These are phyloP conservation scores for Kodamaea leandrae DNA, from an alignment of 805 yeast species.

Conservation along the genomic window DNA sequence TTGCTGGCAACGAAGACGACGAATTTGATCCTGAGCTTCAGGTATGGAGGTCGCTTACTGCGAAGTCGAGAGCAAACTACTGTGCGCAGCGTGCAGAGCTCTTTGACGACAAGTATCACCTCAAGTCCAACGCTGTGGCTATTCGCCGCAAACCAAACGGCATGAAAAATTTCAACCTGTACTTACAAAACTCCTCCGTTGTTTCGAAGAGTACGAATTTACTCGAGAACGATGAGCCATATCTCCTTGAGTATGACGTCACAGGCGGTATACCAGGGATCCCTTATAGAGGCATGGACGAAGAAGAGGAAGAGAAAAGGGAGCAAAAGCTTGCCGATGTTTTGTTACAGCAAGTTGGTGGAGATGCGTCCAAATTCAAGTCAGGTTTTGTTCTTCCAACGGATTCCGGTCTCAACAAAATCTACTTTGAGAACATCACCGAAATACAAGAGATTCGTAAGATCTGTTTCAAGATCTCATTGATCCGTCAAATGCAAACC, in stretches of 20 bases:
- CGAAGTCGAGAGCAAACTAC: constrained; percentile 73
- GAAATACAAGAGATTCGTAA: constrained; percentile 87
- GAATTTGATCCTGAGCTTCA: constrained; percentile 71
- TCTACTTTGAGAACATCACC: constrained; percentile 62
- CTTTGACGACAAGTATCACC: constrained; percentile 53
- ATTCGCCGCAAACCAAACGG: constrained; percentile 59
- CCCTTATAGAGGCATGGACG: constrained; percentile 49
- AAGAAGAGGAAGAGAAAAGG: constrained; percentile 36
- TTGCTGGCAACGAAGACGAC: constrained; percentile 32
- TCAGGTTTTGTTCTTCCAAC: constrained; percentile 34
- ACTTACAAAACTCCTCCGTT: constrained; percentile 38
- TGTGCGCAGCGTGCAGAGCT: constrained; percentile 65
- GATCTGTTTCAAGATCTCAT: constrained; percentile 81
- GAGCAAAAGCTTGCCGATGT: constrained; percentile 38
- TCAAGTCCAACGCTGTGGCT: constrained; percentile 71
- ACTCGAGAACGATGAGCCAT: constrained; percentile 58
- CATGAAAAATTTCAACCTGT: constrained; percentile 61
- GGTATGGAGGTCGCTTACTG: constrained; percentile 81
- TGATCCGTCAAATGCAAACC: constrained; percentile 88
- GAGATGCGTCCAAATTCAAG: constrained; percentile 22
- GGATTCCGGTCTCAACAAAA: constrained; percentile 57
- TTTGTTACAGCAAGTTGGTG: constrained; percentile 26
- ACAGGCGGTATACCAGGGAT: constrained; percentile 76
- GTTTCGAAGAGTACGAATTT: constrained; percentile 43
- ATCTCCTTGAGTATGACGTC: constrained; percentile 79